phyloP scores from a whole-genome alignment of 345 rosid genomes.

The Citrus sinensis region DNA sequence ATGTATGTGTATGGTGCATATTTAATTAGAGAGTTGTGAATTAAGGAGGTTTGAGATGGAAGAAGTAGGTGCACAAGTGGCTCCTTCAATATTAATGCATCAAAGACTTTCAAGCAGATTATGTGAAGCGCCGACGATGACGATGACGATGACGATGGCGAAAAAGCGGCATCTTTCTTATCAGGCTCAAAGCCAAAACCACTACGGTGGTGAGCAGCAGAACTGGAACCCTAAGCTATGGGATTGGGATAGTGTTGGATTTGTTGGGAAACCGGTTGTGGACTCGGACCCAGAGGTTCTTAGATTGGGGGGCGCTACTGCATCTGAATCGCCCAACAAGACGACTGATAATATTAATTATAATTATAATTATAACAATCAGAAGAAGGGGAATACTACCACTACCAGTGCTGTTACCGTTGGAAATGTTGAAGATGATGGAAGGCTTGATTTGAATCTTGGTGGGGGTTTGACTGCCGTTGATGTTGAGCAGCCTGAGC shows the following conservation, averaged over 20 bases:
- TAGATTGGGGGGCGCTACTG: conserved; percentile 21
- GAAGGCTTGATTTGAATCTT: conserved; percentile 67
- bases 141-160: conserved; percentile 38
- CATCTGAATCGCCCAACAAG: not conserved
- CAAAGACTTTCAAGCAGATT: conserved; percentile 42
- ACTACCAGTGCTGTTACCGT: conserved; percentile 10
- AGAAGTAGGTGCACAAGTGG: conserved; percentile 73
- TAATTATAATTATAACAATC: conserved; percentile 6
- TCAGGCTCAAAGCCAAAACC: conserved; percentile 16
- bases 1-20: conserved; percentile 8
- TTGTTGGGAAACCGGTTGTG: conserved; percentile 51
- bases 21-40: not conserved
- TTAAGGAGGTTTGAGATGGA: conserved; percentile 43
- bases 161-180: conserved; percentile 62
- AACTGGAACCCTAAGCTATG: conserved; percentile 71
- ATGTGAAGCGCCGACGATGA: conserved; percentile 42
- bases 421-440: conserved; percentile 33
- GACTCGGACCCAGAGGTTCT: conserved; percentile 30
- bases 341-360: not conserved
- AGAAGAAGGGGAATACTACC: conserved; percentile 17
- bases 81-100: conserved; percentile 57
- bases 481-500: conserved; percentile 47
- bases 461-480: conserved; percentile 46
- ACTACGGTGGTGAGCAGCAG: conserved; percentile 32
- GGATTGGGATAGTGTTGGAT: conserved; percentile 78